A percentile compares a stretch with the other conserved stretches of the same genome.
Conservation (phyloP, 2,329 filamentous ascomycete genomes). For the Neofusicoccum sp. region DNA sequence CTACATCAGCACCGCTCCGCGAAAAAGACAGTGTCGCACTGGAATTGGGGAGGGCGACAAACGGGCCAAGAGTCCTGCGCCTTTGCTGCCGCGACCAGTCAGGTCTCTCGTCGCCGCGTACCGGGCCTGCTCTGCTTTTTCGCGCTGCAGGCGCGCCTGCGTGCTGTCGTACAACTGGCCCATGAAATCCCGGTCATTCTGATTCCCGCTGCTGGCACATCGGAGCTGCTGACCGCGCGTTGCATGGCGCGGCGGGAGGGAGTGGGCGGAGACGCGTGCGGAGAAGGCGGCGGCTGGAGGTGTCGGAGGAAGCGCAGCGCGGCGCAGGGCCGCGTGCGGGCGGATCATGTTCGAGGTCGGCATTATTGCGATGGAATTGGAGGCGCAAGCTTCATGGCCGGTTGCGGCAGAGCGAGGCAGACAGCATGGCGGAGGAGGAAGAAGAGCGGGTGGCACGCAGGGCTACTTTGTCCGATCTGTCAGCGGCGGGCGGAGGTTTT, state of each 20-base stretch:
- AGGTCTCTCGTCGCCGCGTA: constrained; percentile 50
- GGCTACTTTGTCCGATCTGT: not conserved
- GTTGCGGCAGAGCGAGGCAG: not conserved
- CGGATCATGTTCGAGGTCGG: constrained; percentile 12
- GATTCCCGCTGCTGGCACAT: not conserved
- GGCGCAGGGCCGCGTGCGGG: constrained; percentile 15
- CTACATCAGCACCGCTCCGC: not conserved
- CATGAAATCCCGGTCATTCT: constrained; percentile 55
- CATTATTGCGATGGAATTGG: constrained; percentile 14
- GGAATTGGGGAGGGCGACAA: too few relatives aligned
- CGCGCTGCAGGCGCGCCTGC: constrained; percentile 58
- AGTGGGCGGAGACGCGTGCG: constrained; percentile 3
- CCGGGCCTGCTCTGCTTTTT: constrained; percentile 58
- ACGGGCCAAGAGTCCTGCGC: constrained; percentile 17
- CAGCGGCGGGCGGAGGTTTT: constrained; percentile 3
- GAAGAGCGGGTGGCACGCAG: not conserved
- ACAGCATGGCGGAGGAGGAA: not conserved
- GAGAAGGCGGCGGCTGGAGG: constrained; percentile 6
- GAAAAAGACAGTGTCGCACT: not conserved
- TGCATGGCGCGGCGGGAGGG: not conserved
- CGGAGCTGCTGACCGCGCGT: constrained; percentile 7
- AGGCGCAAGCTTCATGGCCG: constrained; percentile 12
- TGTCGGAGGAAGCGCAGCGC: constrained; percentile 6
- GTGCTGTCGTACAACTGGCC: constrained; percentile 66
- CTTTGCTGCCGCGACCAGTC: constrained; percentile 27